A percentile compares a stretch with the other conserved stretches of the same genome.
phyloP scores from a whole-genome alignment of 2,329 filamentous ascomycete genomes.

The Sporothrix schenckii region DNA sequence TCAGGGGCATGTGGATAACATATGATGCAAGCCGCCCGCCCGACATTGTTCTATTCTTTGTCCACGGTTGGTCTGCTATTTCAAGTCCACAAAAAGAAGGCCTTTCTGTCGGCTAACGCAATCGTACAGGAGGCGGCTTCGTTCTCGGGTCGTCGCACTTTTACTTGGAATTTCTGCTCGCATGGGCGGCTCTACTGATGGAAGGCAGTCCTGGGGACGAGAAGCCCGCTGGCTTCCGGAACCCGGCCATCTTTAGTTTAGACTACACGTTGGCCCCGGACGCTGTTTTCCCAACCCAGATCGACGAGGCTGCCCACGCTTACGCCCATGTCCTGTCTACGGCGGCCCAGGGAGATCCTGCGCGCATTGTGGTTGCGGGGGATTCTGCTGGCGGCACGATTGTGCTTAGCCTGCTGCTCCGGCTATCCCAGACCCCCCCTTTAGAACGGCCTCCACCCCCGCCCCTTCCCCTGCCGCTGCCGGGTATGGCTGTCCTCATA shows the following conservation, averaged over 20 bases:
- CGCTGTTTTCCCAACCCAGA: slow-evolving; percentile 70
- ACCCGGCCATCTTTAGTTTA: slow-evolving; percentile 18
- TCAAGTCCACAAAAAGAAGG: no score
- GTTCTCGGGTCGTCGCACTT: slow-evolving; percentile 81
- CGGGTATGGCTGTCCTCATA: slow-evolving; percentile 70
- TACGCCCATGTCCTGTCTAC: slow-evolving; percentile 70
- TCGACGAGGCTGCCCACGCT: slow-evolving; percentile 68
- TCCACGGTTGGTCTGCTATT: slow-evolving; percentile 63
- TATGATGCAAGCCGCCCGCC: slow-evolving; percentile 62
- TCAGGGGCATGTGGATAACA: slow-evolving; percentile 71
- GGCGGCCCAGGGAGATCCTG: slow-evolving; percentile 53
- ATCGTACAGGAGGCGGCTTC: slow-evolving; percentile 70
- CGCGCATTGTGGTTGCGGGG: background rate
- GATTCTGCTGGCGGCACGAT: slow-evolving; percentile 16
- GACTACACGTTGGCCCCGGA: slow-evolving; percentile 18
- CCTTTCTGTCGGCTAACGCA: background rate
- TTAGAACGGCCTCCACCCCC: background rate
- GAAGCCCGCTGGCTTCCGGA: background rate
- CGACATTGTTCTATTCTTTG: slow-evolving; percentile 71
- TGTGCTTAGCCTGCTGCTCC: slow-evolving; percentile 6
- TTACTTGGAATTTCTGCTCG: slow-evolving; percentile 80
- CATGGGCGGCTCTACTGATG: slow-evolving; percentile 68
- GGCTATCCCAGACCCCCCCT: background rate
- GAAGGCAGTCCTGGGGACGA: slow-evolving; percentile 46
- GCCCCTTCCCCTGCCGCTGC: slow-evolving; percentile 48